Evolutionary conservation across 2,329 filamentous ascomycete genomes (phyloP).

Genomic region (Colletotrichum falcatum): DNA sequence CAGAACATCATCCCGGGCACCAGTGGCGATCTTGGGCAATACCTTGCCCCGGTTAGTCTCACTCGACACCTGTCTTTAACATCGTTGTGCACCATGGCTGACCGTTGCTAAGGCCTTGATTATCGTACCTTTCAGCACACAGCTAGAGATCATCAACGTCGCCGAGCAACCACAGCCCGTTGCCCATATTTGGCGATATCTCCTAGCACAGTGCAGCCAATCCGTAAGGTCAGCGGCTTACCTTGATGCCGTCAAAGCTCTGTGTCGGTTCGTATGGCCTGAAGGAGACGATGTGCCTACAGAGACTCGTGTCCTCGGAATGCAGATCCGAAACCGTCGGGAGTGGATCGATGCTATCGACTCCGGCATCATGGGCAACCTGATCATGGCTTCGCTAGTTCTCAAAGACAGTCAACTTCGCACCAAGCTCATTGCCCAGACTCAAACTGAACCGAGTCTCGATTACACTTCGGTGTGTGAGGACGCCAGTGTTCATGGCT

Average conservation of each 20-base stretch:
- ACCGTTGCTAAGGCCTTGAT: slow-evolving; percentile 24
- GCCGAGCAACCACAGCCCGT: neutral
- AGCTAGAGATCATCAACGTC: slow-evolving; percentile 17
- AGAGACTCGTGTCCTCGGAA: slow-evolving; percentile 10
- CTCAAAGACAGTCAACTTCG: slow-evolving; percentile 6
- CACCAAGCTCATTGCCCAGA: neutral
- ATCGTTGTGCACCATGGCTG: neutral
- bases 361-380: slow-evolving; percentile 14
- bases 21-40: slow-evolving; percentile 17
- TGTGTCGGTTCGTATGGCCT: slow-evolving; percentile 19
- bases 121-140: slow-evolving; percentile 20
- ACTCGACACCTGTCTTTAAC: neutral
- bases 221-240: slow-evolving; percentile 4
- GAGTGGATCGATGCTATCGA: slow-evolving; percentile 16
- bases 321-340: slow-evolving; percentile 5
- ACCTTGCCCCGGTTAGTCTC: slow-evolving; percentile 26
- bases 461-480: slow-evolving; percentile 25
- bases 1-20: slow-evolving; percentile 31
- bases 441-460: slow-evolving; percentile 7
- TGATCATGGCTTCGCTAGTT: slow-evolving; percentile 15
- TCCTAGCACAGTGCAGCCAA: slow-evolving; percentile 17
- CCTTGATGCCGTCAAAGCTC: neutral
- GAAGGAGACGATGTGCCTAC: neutral
- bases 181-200: slow-evolving; percentile 26
- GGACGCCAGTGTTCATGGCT: slow-evolving; percentile 1